Evolutionary conservation across 2,329 filamentous ascomycete genomes (phyloP), one percentile per base, ranked within the genome.

Genomic region (Clonostachys byssicola): DNA sequence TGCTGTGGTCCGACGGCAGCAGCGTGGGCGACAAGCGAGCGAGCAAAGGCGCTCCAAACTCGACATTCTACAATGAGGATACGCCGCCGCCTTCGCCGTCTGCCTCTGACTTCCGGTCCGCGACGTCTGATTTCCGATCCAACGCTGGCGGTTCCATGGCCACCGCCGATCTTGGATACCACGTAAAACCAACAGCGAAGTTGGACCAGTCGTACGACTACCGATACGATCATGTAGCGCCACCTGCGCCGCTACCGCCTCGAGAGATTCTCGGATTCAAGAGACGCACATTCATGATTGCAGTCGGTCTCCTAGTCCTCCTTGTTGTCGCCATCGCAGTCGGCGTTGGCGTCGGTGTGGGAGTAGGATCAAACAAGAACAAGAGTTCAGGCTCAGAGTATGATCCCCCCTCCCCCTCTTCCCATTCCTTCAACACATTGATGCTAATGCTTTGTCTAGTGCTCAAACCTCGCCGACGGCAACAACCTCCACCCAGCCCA

Each of bases 21-120:
- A 30, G 23, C 23, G 9, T 30, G 4, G 23, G 23, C 23, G 23
- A 10, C 23, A 30, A 30, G 23, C 23, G 23, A 30, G 8, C 12
- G 34, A 44, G 14, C 46, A 47, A 42, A 10, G 16, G 46, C 34
- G 40, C 23, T 2, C 20, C 34, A 30, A 56, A 61, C 20, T 67
- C 60, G 49, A 72, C 68, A 0, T 72, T 72, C 36, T 70, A 67
- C 53, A 64, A 67, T 16, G 68, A 71, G 46, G 55, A 53, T 12
- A 68, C 68, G n/a, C 67, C 67, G 12, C 58, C 66, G 12, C 65
- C 62, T 3, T 51, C 47, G 34, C 56, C 52, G 12, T 46, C 52
- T 44, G 23, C 34, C 16, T 18, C 34, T 12, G 20, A 23, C 36
- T 33, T 33, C 17, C 20, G 17, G 30, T 35, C 18, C 12, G 40